Conservation (phyloP, 176 grass and related monocot species). For the Cocos nucifera region DNA sequence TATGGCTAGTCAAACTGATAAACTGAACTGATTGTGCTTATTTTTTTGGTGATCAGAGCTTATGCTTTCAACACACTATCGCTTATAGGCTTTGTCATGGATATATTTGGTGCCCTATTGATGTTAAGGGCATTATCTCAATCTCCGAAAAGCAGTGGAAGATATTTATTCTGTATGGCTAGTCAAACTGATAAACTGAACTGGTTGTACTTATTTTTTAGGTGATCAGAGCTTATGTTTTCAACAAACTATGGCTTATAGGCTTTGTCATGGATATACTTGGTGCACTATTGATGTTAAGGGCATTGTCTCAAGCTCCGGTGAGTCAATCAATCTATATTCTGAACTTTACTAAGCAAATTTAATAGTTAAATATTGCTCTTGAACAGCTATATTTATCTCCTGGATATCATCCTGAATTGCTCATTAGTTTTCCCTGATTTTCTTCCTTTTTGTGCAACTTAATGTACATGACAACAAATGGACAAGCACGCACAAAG, state of each 20-base stretch:
- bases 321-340: slow-evolving; percentile 14
- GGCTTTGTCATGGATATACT: slow-evolving; percentile 88
- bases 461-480: too few relatives aligned
- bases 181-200: not conserved
- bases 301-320: slow-evolving; percentile 76
- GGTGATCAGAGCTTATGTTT: slow-evolving; percentile 77
- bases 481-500: too few relatives aligned
- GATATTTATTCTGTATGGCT: too few relatives aligned
- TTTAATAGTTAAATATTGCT: too few relatives aligned
- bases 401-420: too few relatives aligned
- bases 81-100: slow-evolving; percentile 80
- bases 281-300: slow-evolving; percentile 77
- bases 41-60: slow-evolving; percentile 60
- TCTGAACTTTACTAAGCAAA: too few relatives aligned
- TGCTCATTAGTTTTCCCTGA: too few relatives aligned
- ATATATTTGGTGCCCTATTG: slow-evolving; percentile 75
- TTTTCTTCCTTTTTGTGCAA: too few relatives aligned
- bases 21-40: not conserved
- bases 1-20: not conserved
- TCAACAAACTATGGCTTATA: slow-evolving; percentile 79
- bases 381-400: too few relatives aligned
- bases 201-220: slow-evolving; percentile 15
- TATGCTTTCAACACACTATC: slow-evolving; percentile 78
- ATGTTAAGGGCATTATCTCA: slow-evolving; percentile 87
- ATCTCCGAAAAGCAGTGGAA: slow-evolving; percentile 23